Evolutionary conservation across 441 rosid species (phyloP).

Genomic region (Biscutella auriculata): DNA sequence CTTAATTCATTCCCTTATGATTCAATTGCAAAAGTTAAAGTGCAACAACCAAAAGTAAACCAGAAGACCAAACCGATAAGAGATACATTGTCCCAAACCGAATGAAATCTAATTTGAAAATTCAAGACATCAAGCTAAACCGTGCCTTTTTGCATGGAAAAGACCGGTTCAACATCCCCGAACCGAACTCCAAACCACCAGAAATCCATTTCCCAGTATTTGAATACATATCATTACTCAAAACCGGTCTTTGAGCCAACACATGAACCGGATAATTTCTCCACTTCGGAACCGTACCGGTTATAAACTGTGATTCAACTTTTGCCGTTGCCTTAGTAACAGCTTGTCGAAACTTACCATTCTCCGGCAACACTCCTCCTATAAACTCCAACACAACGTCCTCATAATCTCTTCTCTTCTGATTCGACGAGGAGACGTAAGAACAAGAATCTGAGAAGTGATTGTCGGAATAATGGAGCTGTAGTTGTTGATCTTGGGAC

Average conservation of each 20-base stretch:
- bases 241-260: slow-evolving; percentile 1
- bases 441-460: too few species aligned
- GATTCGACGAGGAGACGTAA: not conserved
- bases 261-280: slow-evolving; percentile 21
- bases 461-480: not conserved
- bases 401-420: slow-evolving; percentile 10
- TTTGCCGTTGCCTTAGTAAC: slow-evolving; percentile 21
- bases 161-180: slow-evolving; percentile 4
- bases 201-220: not conserved
- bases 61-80: too few species aligned
- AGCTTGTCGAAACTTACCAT: slow-evolving; percentile 28
- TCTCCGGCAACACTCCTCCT: slow-evolving; percentile 23
- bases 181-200: slow-evolving; percentile 9
- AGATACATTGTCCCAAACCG: not conserved
- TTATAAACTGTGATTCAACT: slow-evolving; percentile 16
- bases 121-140: slow-evolving; percentile 6
- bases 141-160: slow-evolving; percentile 7
- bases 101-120: not conserved
- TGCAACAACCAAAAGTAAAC: not conserved
- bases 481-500: not conserved
- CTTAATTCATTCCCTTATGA: too few species aligned
- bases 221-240: not conserved
- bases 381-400: slow-evolving; percentile 9
- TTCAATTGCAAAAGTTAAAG: not conserved
- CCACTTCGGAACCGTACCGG: slow-evolving; percentile 28